Evolutionary conservation across 257 asterid genomes (phyloP).

Genomic region (Solanum corneliomulleri): DNA sequence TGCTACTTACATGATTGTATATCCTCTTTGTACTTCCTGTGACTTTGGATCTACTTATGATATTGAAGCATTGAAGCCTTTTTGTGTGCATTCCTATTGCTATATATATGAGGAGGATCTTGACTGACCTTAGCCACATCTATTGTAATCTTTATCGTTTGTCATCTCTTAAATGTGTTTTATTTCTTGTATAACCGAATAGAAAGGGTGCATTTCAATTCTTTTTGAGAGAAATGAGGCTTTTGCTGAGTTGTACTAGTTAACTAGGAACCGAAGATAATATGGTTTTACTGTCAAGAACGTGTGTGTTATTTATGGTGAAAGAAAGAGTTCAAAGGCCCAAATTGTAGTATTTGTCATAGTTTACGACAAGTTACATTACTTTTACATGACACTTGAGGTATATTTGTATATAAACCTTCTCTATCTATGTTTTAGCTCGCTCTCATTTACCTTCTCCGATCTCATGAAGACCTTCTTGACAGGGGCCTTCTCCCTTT

Average conservation of each 20-base stretch:
- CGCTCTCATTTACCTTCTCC: not conserved
- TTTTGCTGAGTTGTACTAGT: not conserved
- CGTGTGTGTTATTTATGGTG: not conserved
- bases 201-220: not conserved
- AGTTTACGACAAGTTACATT: not conserved
- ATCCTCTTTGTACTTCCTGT: not conserved
- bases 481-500: not conserved
- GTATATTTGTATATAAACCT: not conserved
- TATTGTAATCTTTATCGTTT: not conserved
- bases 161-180: not conserved
- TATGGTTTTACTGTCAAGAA: not conserved
- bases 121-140: not conserved
- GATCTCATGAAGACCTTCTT: not conserved
- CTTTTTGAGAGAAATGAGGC: not conserved
- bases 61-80: not conserved
- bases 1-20: not conserved
- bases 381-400: not conserved
- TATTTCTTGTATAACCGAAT: not conserved
- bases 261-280: not conserved
- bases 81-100: not conserved
- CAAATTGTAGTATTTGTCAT: not conserved
- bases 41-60: not conserved
- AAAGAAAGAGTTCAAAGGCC: not conserved
- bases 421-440: not conserved
- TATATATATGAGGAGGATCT: not conserved